Base-by-base conservation (phyloP, 176 grass and related monocot species). In the Oryza nivara region DNA sequence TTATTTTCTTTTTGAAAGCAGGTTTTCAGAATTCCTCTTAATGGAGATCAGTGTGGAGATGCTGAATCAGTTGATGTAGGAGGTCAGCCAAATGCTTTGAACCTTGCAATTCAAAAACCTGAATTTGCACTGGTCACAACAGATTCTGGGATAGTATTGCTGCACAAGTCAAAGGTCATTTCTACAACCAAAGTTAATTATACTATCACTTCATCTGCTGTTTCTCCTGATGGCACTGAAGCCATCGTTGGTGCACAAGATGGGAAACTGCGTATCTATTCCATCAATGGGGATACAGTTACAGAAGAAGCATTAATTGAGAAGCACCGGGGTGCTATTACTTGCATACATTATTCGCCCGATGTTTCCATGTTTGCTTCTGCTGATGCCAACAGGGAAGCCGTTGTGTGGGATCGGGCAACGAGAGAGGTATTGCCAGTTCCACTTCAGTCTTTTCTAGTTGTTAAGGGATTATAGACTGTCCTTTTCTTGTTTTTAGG, bases 311-410 rank as follows among this genome's bases (percentile, higher is more conserved):
- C 83, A n/a, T 81, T 95, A 13, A 88, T 98, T 54, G 96, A 96
- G 73, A 98, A 94, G 84, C 96, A 98, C 85, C 89, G 96, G 11
- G 96, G 96, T 73, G 46, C 93, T 81, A 95, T 98, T 87, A 98
- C 96, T 72, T 67, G 34, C 73, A 92, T 98, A 87, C 84, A 88
- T 65, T 98, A 98, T 72, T 98, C 93, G 2, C 96, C 88, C 68
- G 96, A 98, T 71, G 86, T 89, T 93, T 93, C 93, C 64, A 96
- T 98, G 96, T 98, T 93, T 92, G 89, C 91, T 85, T 95, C 93
- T 83, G 93, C 88, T 74, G 96, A 98, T 89, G 60, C 81, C 64
- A 98, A 98, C 44, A 90, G 96, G 79, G 96, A 98, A 88, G 96
- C 96, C 87, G 96, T 95, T 75, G 96, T 92, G 61, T 98, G 96